Conservation (phyloP, 2,329 filamentous ascomycete genomes). For the Epichloe aotearoae region DNA sequence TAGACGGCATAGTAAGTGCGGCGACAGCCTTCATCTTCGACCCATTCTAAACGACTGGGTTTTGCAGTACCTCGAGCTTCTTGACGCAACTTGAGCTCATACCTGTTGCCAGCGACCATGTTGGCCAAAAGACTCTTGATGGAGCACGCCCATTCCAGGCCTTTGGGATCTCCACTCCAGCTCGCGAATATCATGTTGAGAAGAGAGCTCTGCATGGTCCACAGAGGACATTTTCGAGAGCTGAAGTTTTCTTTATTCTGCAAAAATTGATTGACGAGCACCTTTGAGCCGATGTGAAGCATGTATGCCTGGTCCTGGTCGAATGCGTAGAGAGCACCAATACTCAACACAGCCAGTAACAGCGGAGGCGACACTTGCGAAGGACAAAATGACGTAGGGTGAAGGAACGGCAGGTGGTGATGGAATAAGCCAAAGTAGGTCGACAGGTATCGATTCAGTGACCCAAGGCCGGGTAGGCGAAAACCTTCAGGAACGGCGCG, state of each 20-base stretch:
- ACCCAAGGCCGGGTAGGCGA: slow-evolving; percentile 65
- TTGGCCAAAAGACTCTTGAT: slow-evolving; percentile 97
- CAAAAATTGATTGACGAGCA: slow-evolving; percentile 90
- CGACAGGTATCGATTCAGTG: slow-evolving; percentile 81
- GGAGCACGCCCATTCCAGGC: slow-evolving; percentile 95
- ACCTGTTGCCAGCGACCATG: slow-evolving; percentile 95
- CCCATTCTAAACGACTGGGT: slow-evolving; percentile 80
- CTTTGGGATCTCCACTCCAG: slow-evolving; percentile 97
- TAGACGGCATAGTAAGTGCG: slow-evolving; percentile 98
- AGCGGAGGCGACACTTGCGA: slow-evolving; percentile 69
- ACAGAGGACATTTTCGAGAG: slow-evolving; percentile 90
- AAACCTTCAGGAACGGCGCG: slow-evolving; percentile 78
- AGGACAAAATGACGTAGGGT: slow-evolving; percentile 80
- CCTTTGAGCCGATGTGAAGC: slow-evolving; percentile 93
- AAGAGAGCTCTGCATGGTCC: slow-evolving; percentile 95
- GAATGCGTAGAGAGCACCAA: slow-evolving; percentile 91
- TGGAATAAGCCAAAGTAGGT: slow-evolving; percentile 98
- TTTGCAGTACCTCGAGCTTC: slow-evolving; percentile 68
- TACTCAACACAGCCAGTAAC: slow-evolving; percentile 80
- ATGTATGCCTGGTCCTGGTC: slow-evolving; percentile 95
- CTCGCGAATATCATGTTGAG: slow-evolving; percentile 98
- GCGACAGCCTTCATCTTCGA: slow-evolving; percentile 90
- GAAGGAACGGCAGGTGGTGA: slow-evolving; percentile 89
- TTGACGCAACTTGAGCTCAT: slow-evolving; percentile 85
- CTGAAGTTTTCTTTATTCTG: slow-evolving; percentile 99